Evolutionary conservation across 495 filamentous ascomycete species (phyloP).

Genomic region (Cetradonia linearis): DNA sequence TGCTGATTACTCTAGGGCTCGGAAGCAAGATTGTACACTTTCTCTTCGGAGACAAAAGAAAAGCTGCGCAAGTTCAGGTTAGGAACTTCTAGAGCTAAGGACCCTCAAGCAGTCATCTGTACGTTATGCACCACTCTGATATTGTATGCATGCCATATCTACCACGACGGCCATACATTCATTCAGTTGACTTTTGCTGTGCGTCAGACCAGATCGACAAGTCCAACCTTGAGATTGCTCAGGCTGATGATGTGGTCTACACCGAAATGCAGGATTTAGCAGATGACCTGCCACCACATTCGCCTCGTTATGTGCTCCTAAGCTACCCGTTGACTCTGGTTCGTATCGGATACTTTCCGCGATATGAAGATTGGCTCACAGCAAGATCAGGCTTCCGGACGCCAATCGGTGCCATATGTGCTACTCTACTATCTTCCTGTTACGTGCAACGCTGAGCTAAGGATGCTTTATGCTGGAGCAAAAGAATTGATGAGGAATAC

Average conservation of each 20-base stretch:
- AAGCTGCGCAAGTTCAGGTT: conserved; percentile 88
- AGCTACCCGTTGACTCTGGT: conserved; percentile 84
- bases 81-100: conserved; percentile 74
- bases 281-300: conserved; percentile 87
- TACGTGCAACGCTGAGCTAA: conserved; percentile 70
- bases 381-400: conserved; percentile 44
- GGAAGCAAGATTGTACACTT: conserved; percentile 84
- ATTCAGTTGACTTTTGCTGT: not conserved
- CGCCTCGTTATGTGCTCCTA: conserved; percentile 78
- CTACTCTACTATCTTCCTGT: conserved; percentile 86
- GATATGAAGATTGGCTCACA: not conserved
- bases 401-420: conserved; percentile 71
- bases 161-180: not conserved
- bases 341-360: conserved; percentile 23
- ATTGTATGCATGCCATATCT: conserved; percentile 10
- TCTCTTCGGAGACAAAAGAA: conserved; percentile 77
- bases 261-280: conserved; percentile 64
- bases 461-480: conserved; percentile 91
- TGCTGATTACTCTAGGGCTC: conserved; percentile 35
- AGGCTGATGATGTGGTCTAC: conserved; percentile 67
- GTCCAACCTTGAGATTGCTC: conserved; percentile 72
- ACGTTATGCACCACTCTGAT: conserved; percentile 33
- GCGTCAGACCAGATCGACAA: conserved; percentile 73
- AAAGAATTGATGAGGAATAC: conserved; percentile 91
- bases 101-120: conserved; percentile 90